These are phyloP conservation scores for Aeschynomene evenia DNA, from an alignment of 306 rosid species.

Conservation along the genomic window DNA sequence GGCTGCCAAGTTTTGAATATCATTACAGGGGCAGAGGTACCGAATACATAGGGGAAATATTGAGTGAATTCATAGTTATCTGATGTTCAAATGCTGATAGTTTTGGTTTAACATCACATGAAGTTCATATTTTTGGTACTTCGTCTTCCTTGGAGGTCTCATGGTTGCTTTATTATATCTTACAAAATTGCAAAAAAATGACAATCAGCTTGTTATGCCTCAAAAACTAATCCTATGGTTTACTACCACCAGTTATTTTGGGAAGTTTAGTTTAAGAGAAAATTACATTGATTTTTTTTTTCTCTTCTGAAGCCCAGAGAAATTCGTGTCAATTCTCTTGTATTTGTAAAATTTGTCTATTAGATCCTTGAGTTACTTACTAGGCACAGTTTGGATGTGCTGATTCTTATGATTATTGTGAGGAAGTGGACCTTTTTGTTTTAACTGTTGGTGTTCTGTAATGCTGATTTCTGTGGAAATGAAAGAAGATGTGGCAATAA, in stretches of 20 bases:
- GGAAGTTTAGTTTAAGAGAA: neutral
- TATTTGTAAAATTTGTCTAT: too few species aligned
- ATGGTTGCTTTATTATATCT: conserved; percentile 1
- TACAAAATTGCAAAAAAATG: neutral
- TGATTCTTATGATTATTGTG: too few species aligned
- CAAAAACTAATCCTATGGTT: neutral
- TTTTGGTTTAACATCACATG: conserved; percentile 1
- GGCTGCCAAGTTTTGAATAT: conserved; percentile 20
- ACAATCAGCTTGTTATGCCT: neutral
- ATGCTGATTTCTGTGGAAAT: neutral
- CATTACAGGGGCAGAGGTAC: neutral
- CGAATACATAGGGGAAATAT: conserved; percentile 3
- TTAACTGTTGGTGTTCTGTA: neutral
- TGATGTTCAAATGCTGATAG: conserved; percentile 12
- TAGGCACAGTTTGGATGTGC: too few species aligned
- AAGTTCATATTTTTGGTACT: neutral
- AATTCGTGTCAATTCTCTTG: too few species aligned
- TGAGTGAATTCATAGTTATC: neutral
- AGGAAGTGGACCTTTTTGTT: neutral
- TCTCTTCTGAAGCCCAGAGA: too few species aligned
- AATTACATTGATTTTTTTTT: too few species aligned
- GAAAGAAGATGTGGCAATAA: too few species aligned
- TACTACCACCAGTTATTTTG: neutral
- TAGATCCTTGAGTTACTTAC: too few species aligned
- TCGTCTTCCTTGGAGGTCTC: neutral